Conservation (phyloP, 345 rosid genomes). For the Boechera stricta region DNA sequence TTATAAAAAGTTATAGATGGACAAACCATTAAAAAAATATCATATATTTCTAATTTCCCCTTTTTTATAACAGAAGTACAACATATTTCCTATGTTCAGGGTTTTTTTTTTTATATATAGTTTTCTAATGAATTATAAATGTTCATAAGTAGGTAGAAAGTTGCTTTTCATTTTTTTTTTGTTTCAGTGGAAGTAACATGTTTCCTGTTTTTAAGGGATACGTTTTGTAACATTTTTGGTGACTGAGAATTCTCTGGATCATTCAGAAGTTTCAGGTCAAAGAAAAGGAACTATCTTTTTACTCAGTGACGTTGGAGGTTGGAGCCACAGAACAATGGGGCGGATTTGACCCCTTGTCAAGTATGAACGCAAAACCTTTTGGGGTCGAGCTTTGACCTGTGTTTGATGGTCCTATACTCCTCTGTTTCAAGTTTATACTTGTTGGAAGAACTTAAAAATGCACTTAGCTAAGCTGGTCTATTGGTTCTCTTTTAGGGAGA, state of each 20-base stretch:
- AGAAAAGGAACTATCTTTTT: background rate
- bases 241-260: conserved; percentile 14
- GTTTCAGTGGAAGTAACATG: conserved; percentile 14
- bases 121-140: background rate
- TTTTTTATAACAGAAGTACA: no score
- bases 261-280: conserved; percentile 62
- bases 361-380: conserved; percentile 77
- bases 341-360: conserved; percentile 76
- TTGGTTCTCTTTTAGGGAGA: no score
- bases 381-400: no score
- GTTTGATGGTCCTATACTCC: no score
- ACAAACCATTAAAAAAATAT: no score
- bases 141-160: conserved; percentile 18
- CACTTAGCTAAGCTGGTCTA: no score
- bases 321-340: conserved; percentile 83
- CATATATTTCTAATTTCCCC: no score
- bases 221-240: background rate
- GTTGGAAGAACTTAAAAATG: no score
- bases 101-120: no score
- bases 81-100: no score
- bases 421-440: no score
- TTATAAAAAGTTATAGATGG: no score
- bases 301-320: conserved; percentile 50
- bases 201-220: conserved; percentile 11
- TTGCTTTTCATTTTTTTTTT: background rate